A percentile compares a stretch with the other conserved stretches of the same genome.
Evolutionary conservation across 176 grass and related monocot species (phyloP).

Genomic region (Eragrostis nindensis): DNA sequence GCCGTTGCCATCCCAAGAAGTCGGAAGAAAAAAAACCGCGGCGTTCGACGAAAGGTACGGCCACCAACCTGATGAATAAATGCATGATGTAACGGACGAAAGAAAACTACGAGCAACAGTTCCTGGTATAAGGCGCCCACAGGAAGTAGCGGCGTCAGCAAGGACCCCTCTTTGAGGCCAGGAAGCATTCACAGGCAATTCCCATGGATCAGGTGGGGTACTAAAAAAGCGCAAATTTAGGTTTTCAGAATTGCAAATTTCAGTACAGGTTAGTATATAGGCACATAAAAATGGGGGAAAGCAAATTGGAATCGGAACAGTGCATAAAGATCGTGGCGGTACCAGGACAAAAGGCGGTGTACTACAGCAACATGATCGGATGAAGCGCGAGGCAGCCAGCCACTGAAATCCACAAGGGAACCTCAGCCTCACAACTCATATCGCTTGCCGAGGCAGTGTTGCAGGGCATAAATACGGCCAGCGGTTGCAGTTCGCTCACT

Average conservation of each 20-base stretch:
- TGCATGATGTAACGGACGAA: no score
- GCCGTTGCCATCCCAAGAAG: slow-evolving; percentile 13
- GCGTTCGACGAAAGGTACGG: background rate
- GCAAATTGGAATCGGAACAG: background rate
- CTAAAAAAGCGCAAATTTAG: background rate
- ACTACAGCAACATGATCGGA: slow-evolving; percentile 44
- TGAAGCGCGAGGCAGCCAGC: slow-evolving; percentile 36
- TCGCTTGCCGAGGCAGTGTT: slow-evolving; percentile 38
- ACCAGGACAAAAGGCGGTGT: slow-evolving; percentile 45
- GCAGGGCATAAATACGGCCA: slow-evolving; percentile 47
- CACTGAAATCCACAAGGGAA: slow-evolving; percentile 57
- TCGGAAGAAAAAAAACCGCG: background rate
- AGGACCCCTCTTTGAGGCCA: slow-evolving; percentile 32
- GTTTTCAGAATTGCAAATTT: no score
- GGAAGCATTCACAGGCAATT: slow-evolving; percentile 25
- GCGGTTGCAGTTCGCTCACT: slow-evolving; percentile 26
- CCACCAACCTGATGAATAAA: background rate
- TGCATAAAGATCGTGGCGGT: background rate
- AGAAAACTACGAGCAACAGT: background rate
- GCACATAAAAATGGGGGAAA: background rate
- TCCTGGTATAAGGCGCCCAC: background rate
- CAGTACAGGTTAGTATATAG: background rate
- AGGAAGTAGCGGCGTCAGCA: background rate
- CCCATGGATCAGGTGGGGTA: background rate
- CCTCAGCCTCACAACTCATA: slow-evolving; percentile 87